Evolutionary conservation across 139 green algal species (phyloP).

Genomic region (Picochlorum sp.): DNA sequence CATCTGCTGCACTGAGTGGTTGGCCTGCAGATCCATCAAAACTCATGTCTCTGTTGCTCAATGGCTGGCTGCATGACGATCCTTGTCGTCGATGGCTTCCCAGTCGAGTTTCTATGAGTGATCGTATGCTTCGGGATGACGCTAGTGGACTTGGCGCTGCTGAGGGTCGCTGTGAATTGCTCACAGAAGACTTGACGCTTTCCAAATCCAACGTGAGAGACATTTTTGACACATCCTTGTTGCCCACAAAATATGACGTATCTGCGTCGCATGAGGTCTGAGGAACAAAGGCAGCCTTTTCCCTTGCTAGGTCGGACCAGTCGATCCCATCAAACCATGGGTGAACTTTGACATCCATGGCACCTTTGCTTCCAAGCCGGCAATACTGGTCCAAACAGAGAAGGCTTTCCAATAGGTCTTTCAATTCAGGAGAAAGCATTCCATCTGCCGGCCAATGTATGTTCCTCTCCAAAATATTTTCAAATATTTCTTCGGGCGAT

Average conservation of each 20-base stretch:
- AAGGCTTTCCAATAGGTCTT: conserved; percentile 75
- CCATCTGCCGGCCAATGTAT: conserved; percentile 61
- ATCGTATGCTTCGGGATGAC: neutral
- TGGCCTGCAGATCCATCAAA: neutral
- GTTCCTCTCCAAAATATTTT: conserved; percentile 75
- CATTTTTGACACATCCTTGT: conserved; percentile 23
- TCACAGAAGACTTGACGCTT: conserved; percentile 4
- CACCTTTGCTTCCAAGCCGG: conserved; percentile 58
- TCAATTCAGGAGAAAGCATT: conserved; percentile 43
- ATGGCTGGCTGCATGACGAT: neutral
- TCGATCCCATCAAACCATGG: conserved; percentile 72
- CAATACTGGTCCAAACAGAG: conserved; percentile 53
- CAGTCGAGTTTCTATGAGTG: neutral
- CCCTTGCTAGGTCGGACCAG: conserved; percentile 57
- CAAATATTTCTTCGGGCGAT: conserved; percentile 83
- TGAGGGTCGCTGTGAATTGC: neutral
- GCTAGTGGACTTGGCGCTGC: neutral
- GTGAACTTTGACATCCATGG: conserved; percentile 77
- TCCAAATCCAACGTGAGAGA: conserved; percentile 31
- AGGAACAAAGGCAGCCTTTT: conserved; percentile 74
- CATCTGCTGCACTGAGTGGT: neutral
- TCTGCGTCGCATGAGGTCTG: conserved; percentile 45
- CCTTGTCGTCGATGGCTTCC: neutral
- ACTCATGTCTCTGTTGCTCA: neutral
- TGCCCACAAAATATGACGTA: conserved; percentile 66